Evolutionary conservation across 2,329 filamentous ascomycete genomes (phyloP).

Genomic region (Camptophora hylomeconis): DNA sequence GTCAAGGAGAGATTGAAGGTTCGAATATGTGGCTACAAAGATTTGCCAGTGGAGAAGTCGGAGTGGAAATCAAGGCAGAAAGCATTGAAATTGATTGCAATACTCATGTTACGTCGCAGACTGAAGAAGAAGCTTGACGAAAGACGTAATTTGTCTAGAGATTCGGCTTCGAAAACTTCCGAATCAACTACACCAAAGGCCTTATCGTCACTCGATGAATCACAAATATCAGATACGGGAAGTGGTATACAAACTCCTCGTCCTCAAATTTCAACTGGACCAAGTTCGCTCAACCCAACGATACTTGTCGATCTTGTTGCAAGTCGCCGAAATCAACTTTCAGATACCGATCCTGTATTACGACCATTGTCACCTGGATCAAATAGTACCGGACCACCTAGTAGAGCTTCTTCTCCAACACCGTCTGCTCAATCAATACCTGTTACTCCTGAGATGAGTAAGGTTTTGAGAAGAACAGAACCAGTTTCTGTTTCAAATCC

Average conservation of each 20-base stretch:
- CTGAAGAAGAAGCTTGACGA: conserved; percentile 2
- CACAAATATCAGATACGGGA: neutral
- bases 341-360: conserved; percentile 15
- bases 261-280: conserved; percentile 1
- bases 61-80: conserved; percentile 19
- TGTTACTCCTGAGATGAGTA: conserved; percentile 28
- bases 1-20: conserved; percentile 40
- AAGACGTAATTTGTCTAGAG: neutral
- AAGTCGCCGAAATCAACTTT: conserved; percentile 5
- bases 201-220: neutral
- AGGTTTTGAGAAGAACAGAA: conserved; percentile 17
- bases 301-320: conserved; percentile 5
- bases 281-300: conserved; percentile 1
- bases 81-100: conserved; percentile 10
- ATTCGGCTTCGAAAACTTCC: neutral
- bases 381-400: conserved; percentile 23
- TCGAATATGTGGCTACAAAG: conserved; percentile 44
- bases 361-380: conserved; percentile 17
- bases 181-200: neutral
- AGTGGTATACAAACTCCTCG: neutral
- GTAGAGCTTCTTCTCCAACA: conserved; percentile 25
- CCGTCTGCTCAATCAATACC: conserved; percentile 28
- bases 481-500: conserved; percentile 12
- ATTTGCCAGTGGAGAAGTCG: conserved; percentile 39
- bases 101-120: conserved; percentile 16